Conservation (phyloP, 306 rosid genomes). For the Vachellia pachyceras region DNA sequence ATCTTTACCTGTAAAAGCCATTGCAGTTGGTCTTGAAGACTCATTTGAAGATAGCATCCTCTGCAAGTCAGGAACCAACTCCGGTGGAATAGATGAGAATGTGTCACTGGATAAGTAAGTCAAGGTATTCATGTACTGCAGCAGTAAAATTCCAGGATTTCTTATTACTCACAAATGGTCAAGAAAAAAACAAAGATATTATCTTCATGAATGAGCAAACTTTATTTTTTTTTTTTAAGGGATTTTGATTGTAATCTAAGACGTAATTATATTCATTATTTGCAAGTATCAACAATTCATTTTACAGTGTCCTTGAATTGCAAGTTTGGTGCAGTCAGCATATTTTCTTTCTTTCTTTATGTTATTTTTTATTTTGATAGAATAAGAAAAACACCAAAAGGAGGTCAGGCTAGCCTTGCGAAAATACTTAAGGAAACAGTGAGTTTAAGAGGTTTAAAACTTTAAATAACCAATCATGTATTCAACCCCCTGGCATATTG, state of each 20-base stretch:
- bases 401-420: background rate
- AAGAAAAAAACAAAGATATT: conserved; percentile 25
- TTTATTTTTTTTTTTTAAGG: background rate
- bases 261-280: background rate
- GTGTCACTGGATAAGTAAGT: conserved; percentile 91
- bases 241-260: conserved; percentile 9
- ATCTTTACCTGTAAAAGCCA: conserved; percentile 84
- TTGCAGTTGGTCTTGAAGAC: conserved; percentile 81
- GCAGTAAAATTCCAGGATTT: conserved; percentile 42
- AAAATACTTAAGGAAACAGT: background rate
- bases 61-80: conserved; percentile 88
- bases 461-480: no score
- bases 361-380: background rate
- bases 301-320: conserved; percentile 11
- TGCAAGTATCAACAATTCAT: background rate
- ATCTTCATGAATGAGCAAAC: background rate
- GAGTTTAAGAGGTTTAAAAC: no score
- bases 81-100: conserved; percentile 82
- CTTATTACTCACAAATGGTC: conserved; percentile 34
- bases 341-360: background rate
- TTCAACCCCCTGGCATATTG: no score
- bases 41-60: conserved; percentile 93
- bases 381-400: background rate
- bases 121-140: conserved; percentile 94
- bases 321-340: conserved; percentile 4